Base-by-base conservation (phyloP, 345 rosid genomes). In the Populus pruinosa region DNA sequence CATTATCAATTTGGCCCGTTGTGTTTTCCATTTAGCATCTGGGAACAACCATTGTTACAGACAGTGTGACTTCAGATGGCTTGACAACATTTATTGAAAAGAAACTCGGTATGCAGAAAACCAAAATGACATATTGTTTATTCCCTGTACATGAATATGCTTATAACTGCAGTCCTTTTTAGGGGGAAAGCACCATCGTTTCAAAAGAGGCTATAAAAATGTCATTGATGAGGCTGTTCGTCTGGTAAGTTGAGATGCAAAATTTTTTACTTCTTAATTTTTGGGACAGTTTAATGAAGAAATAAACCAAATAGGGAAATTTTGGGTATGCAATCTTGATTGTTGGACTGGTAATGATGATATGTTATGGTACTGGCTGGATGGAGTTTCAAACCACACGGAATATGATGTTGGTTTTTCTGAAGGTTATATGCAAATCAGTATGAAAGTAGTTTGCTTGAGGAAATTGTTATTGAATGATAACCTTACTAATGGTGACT, bases 51-150 rank as follows among this genome's bases (percentile, higher is more conserved):
- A 90, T 93, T 74, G 99, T 96, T 59, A 96, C 99, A 2, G 99
- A 96, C 79, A 96, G 99, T 49, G 99, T 96, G 66, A 93, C 99
- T 81, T 95, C 99, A n/a, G 99, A 95, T 73, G 97, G 98, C 53
- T 83, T 96, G 82, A 88, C 97, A 21, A 78, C 91, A 50, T 93
- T 92, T 81, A 93, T 96, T 73, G 97, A 93, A 82, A 85, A 93
- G 84, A 90, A 91, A 86, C 98, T 96, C 25, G 97, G 98, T 96
- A 91, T 61, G 86, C 61, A 18, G 70, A 77, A 76, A 84, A 18
- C 61, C 36, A 39, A 64, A 78, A 29, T 18, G 21, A 16, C 65
- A 31, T 41, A 5, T 55, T 80, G 18, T 44, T 56, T 35, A 33
- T 59, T 73, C 69, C 56, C 56, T 65, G 59, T 53, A 69, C 59